Conservation (phyloP, 2,329 filamentous ascomycete genomes). For the Tetracladium maxilliforme region DNA sequence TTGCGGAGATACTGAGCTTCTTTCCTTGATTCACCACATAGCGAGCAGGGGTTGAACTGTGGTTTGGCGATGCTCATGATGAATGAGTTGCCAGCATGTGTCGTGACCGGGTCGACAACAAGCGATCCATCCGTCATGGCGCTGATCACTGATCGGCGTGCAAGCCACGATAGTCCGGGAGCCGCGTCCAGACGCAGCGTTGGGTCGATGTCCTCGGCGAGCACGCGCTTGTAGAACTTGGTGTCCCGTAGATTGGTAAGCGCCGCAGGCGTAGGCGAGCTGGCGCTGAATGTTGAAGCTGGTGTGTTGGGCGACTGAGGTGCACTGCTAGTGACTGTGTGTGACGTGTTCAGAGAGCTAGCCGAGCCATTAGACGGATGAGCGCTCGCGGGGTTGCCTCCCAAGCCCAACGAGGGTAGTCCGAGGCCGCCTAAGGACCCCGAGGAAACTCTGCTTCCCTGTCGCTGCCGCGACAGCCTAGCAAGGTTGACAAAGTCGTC, state of each 20-base stretch:
- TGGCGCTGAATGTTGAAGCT: constrained; percentile 32
- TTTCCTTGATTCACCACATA: constrained; percentile 75
- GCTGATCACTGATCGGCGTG: constrained; percentile 68
- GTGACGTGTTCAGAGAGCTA: constrained; percentile 36
- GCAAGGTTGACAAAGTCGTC: constrained; percentile 75
- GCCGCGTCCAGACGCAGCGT: constrained; percentile 80
- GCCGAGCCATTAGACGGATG: constrained; percentile 44
- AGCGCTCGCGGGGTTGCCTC: constrained; percentile 29
- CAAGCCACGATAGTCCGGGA: constrained; percentile 86
- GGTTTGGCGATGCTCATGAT: constrained; percentile 28
- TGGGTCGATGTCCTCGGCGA: constrained; percentile 87
- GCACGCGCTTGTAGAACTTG: constrained; percentile 81
- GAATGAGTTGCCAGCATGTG: constrained; percentile 29
- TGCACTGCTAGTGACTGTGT: constrained; percentile 32
- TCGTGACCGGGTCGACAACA: constrained; percentile 76
- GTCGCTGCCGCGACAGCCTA: constrained; percentile 45
- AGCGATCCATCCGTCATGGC: constrained; percentile 75
- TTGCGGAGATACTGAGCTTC: constrained; percentile 59
- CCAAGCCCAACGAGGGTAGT: constrained; percentile 24
- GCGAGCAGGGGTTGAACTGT: constrained; percentile 68
- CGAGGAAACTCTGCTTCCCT: constrained; percentile 53
- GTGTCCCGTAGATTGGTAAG: constrained; percentile 68
- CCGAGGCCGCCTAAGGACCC: constrained; percentile 50
- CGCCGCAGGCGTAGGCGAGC: constrained; percentile 20
- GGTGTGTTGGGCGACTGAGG: constrained; percentile 44